Base-by-base conservation (phyloP, 192 early-diverging fungal genomes). In the Irineochytrium annulatum region DNA sequence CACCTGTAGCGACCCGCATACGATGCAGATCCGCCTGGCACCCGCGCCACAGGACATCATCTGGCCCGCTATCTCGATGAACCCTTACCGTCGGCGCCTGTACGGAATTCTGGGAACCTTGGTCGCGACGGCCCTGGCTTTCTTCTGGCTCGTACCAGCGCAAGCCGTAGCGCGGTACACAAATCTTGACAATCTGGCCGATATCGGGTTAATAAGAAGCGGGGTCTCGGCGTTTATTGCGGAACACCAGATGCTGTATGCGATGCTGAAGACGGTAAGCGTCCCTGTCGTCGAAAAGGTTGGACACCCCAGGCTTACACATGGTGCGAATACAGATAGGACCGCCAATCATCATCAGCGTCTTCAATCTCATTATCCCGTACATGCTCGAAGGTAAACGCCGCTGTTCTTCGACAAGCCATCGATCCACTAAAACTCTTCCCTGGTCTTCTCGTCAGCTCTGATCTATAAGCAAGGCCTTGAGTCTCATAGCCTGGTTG, bases 121-220 rank as follows among this genome's bases (percentile, higher is more conserved):
- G 3, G 4, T 72, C 16, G 35, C 35, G 3, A 44, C 65, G n/a
- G n/a, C 60, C 16, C 61, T 75, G 17, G 52, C 61, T 0, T 65
- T 79, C 29, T 69, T 75, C 24, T 76, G 74, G 78, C 62, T 62
- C 29, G 48, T 74, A 19, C 78, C 78, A 3, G 70, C 78, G 3
- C 53, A 57, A 13, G 43, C 51, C 3, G 57, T 76, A 3, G 70
- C 78, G 1, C 39, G 52, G 6, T 28, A 73, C 1, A 72, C 73
- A 29, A 71, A 58, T 52, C 27, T 75, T 22, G 65, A 73, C 3
- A 27, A 34, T 22, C 35, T 72, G 24, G 69, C 71, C 14, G 62
- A 60, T 32, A 41, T 69, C 20, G 53, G 55, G 0, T 45, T 65
- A 24, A 58, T 73, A 34, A 17, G 34, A 20, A 44, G 55, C 24